Conservation (phyloP, 306 rosid genomes). For the Alnus glutinosa region DNA sequence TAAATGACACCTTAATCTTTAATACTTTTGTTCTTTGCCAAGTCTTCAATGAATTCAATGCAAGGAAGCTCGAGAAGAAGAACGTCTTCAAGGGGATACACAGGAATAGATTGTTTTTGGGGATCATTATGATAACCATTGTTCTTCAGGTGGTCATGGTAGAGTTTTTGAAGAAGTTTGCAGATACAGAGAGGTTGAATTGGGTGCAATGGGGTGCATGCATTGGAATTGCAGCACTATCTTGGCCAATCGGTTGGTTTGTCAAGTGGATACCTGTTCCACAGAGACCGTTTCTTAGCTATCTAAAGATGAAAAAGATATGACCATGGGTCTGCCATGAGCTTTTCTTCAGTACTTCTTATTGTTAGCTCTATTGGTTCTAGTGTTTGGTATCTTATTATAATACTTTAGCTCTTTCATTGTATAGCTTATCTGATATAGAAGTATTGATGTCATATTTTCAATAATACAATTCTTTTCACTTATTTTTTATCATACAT, state of each 20-base stretch:
- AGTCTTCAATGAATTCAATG: not conserved
- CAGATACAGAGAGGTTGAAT: not conserved
- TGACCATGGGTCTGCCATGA: too few species aligned
- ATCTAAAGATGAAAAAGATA: not conserved
- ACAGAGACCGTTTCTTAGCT: not conserved
- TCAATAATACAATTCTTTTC: too few species aligned
- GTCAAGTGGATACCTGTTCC: slow-evolving; percentile 3
- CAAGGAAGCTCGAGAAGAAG: not conserved
- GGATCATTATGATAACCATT: not conserved
- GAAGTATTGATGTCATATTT: too few species aligned
- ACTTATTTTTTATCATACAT: too few species aligned
- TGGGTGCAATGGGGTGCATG: slow-evolving; percentile 1
- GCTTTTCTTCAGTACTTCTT: too few species aligned
- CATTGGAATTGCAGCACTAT: not conserved
- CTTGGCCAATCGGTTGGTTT: slow-evolving; percentile 6
- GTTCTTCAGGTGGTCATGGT: slow-evolving; percentile 6
- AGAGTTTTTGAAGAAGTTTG: not conserved
- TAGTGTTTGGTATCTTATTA: too few species aligned
- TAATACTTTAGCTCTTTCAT: too few species aligned
- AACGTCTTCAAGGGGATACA: not conserved
- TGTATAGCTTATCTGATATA: too few species aligned
- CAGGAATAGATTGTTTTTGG: not conserved
- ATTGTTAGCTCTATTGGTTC: too few species aligned
- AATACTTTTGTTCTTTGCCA: not conserved
- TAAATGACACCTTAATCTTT: not conserved